These are phyloP conservation scores for Ascochyta clinopodiicola DNA, from an alignment of 2,329 filamentous ascomycete species.

Conservation along the genomic window DNA sequence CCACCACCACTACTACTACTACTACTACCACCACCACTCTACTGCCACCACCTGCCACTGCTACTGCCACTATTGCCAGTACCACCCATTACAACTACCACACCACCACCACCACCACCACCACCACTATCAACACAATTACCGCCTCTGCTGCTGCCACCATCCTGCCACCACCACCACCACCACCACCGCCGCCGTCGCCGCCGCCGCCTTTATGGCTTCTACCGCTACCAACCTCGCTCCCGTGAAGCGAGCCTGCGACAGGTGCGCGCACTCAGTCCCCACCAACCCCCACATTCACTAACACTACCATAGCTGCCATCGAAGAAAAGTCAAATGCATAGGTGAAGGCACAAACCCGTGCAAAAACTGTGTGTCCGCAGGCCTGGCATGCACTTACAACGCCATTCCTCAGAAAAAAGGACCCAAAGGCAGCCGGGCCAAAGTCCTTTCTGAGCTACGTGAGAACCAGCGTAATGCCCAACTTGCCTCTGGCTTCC, in stretches of 20 bases:
- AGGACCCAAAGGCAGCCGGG: conserved; percentile 67
- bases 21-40: no score
- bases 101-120: no score
- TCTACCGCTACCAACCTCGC: conserved; percentile 43
- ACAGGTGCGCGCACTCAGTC: conserved; percentile 45
- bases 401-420: conserved; percentile 70
- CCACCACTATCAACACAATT: no score
- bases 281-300: conserved; percentile 6
- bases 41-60: no score
- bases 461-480: conserved; percentile 58
- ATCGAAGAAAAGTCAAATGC: conserved; percentile 59
- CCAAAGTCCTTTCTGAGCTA: conserved; percentile 68
- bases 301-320: conserved; percentile 46
- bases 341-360: conserved; percentile 59
- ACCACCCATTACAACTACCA: conserved; percentile 23
- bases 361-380: conserved; percentile 67
- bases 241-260: conserved; percentile 52
- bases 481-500: conserved; percentile 52
- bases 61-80: conserved; percentile 33
- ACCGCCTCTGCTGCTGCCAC: no score
- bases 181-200: no score
- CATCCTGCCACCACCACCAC: no score
- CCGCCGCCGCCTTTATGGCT: conserved; percentile 28
- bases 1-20: no score
- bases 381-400: conserved; percentile 67